A percentile compares a stretch with the other conserved stretches of the same genome.
Evolutionary conservation across 164 flowering plant species (phyloP).

Genomic region (Brasenia schreberi): DNA sequence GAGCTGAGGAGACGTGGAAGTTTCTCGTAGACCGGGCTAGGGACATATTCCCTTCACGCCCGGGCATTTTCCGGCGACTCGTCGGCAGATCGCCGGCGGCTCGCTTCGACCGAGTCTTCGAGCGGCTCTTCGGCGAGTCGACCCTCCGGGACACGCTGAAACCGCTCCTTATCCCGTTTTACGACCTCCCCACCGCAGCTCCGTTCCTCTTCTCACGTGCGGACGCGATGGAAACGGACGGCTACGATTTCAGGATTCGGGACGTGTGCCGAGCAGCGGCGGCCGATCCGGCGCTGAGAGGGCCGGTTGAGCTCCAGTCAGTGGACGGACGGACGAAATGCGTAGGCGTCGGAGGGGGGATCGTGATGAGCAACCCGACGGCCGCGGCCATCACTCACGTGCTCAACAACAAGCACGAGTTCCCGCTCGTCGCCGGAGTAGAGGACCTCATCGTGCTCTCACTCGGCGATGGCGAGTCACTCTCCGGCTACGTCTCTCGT

Average conservation of each 20-base stretch:
- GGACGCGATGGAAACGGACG: conserved; percentile 54
- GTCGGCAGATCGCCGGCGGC: conserved; percentile 7
- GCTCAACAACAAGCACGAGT: conserved; percentile 56
- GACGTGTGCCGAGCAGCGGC: conserved; percentile 49
- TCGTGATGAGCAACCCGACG: conserved; percentile 60
- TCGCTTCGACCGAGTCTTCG: conserved; percentile 14
- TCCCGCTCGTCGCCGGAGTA: conserved; percentile 43
- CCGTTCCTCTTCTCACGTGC: conserved; percentile 62
- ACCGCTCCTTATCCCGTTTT: conserved; percentile 49
- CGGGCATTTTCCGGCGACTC: conserved; percentile 17
- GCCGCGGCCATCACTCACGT: conserved; percentile 67
- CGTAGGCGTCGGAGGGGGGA: conserved; percentile 34
- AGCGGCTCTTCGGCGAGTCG: conserved; percentile 24
- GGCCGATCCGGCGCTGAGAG: conserved; percentile 18
- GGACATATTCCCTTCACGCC: conserved; percentile 9
- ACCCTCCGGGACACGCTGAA: conserved; percentile 49
- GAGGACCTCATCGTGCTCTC: conserved; percentile 46
- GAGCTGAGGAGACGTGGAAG: conserved; percentile 30
- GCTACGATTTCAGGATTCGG: conserved; percentile 43
- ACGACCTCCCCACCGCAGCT: conserved; percentile 37
- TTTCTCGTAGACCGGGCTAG: conserved; percentile 22
- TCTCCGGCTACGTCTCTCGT: not conserved
- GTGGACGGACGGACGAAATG: conserved; percentile 36
- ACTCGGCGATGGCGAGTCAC: conserved; percentile 39
- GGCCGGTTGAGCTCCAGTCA: conserved; percentile 27